Conservation (phyloP, 768 basidiomycete species). For the Mycena floridula region DNA sequence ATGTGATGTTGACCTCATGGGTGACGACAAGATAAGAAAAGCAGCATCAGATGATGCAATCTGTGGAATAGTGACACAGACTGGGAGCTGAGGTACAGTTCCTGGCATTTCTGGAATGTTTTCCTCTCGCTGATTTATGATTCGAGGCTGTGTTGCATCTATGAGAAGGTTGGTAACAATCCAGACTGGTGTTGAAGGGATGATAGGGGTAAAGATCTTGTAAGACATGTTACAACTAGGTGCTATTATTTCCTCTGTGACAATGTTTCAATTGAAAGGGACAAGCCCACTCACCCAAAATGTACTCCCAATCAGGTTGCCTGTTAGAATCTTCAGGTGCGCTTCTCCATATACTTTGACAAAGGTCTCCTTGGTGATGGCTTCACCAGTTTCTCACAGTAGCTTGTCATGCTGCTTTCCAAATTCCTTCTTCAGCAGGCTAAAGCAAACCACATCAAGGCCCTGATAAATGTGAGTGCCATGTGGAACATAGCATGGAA, state of each 20-base stretch:
- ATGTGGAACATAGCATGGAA: too few relatives aligned
- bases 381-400: constrained; percentile 7
- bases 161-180: constrained; percentile 14
- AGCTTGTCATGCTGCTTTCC: constrained; percentile 10
- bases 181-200: constrained; percentile 16
- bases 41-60: too few relatives aligned
- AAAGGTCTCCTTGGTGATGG: constrained; percentile 24
- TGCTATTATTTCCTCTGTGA: constrained; percentile 18
- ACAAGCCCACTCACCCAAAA: constrained; percentile 16
- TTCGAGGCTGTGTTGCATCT: background rate
- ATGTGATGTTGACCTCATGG: too few relatives aligned
- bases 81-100: too few relatives aligned
- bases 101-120: too few relatives aligned
- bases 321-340: constrained; percentile 7
- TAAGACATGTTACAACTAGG: constrained; percentile 15
- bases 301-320: constrained; percentile 7
- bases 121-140: too few relatives aligned
- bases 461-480: constrained; percentile 15
- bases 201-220: constrained; percentile 11
- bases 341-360: constrained; percentile 13
- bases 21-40: too few relatives aligned
- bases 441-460: constrained; percentile 14
- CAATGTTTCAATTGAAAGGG: constrained; percentile 14
- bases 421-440: constrained; percentile 10
- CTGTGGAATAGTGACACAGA: too few relatives aligned